Base-by-base conservation (phyloP, 306 rosid genomes). In the Clitoria ternatea region DNA sequence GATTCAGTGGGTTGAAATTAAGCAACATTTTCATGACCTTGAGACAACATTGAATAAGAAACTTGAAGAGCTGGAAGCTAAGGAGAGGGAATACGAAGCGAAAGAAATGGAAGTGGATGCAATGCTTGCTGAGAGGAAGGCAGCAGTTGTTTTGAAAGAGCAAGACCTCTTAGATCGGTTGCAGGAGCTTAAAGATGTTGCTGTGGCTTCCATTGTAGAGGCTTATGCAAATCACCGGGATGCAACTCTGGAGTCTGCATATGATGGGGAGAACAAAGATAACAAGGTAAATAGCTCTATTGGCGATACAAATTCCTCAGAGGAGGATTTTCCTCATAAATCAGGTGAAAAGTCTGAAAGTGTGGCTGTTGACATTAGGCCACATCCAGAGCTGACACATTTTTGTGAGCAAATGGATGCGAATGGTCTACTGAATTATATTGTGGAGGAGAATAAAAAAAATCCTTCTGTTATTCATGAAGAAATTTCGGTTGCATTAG, bases 161-260 rank as follows among this genome's bases (percentile, higher is more conserved):
- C 91, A 85, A 77, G 90, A 74, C 68, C 81, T 90, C 61, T 75
- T 90, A 69, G 94, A 85, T 82, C 80, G 85, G 69, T 60, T 90
- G 76, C 96, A 90, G 82, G 93, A 82, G 81, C 85, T 90, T 64
- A 90, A 90, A 82, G 91, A 90, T 60, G 84, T 75, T 5, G 91
- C 91, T 18, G 88, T 90, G 69, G 81, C 83, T 72, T 71, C 86
- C 75, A 85, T 90, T 74, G 77, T 26, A 7, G 91, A 84, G 79
- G 91, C 89, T 47, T 82, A 69, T 64, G 73, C 74, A 33, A 77
- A 49, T 74, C 73, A 85, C 79, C 83, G 77, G 77, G 72, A 69
- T 37, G 26, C 85, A 33, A 35, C 81, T 61, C 61, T 82, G 42
- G 86, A 80, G 72, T 72, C 82, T 45, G 71, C 72, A 49, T 78